A percentile compares a stretch with the other conserved stretches of the same genome.
Conservation (phyloP, 169 alveolate species). For the Pseudocohnilembus persalinus region DNA sequence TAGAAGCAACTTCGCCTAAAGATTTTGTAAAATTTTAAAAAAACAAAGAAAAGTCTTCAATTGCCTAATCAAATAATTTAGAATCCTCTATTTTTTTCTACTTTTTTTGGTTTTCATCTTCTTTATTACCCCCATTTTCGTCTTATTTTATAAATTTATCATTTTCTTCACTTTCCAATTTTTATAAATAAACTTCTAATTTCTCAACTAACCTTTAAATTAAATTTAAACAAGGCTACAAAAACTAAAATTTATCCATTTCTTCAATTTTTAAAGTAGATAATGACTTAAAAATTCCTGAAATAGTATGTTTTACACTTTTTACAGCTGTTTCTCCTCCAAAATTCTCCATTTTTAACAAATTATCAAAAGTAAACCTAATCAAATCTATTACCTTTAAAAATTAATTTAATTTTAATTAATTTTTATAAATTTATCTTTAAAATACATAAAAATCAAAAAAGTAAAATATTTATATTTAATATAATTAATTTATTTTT, state of each 20-base stretch:
- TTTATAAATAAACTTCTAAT: neutral
- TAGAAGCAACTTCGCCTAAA: neutral
- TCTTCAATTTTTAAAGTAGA: neutral
- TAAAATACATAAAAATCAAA: too few relatives aligned
- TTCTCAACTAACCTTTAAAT: neutral
- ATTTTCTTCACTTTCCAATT: neutral
- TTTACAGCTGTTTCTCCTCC: neutral
- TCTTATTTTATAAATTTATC: neutral
- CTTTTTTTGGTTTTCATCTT: neutral
- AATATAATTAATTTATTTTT: too few relatives aligned
- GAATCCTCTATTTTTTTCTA: neutral
- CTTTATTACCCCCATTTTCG: neutral
- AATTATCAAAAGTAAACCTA: constrained; percentile 13
- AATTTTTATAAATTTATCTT: too few relatives aligned
- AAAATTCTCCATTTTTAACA: neutral
- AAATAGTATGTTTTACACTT: constrained; percentile 18
- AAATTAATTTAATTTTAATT: too few relatives aligned
- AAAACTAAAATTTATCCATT: neutral
- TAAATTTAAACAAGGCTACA: constrained; percentile 8
- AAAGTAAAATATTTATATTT: too few relatives aligned
- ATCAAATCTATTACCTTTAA: constrained; percentile 5
- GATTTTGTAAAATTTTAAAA: constrained; percentile 23
- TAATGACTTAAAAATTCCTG: constrained; percentile 6
- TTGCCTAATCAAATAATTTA: constrained; percentile 13
- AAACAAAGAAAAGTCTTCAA: constrained; percentile 20